A percentile compares a stretch with the other conserved stretches of the same genome.
These are phyloP conservation scores for Rhododendron griersonianum DNA, from an alignment of 148 eudicot genomes.

Conservation along the genomic window DNA sequence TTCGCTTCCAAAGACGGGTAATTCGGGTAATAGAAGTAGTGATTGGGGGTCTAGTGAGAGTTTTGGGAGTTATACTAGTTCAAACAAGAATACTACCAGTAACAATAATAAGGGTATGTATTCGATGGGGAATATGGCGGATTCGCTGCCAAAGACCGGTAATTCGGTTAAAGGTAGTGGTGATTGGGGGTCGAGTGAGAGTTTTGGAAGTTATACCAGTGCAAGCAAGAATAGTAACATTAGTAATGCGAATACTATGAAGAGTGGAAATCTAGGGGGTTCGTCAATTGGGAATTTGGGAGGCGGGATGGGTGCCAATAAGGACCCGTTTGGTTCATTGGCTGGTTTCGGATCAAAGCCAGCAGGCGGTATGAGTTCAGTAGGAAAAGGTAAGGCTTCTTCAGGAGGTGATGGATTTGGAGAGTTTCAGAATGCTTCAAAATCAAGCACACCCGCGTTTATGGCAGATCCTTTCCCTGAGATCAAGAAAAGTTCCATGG, in stretches of 20 bases:
- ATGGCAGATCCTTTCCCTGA: constrained; percentile 25
- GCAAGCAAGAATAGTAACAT: constrained; percentile 13
- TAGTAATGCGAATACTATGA: constrained; percentile 22
- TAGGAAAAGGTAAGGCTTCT: constrained; percentile 26
- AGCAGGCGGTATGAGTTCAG: constrained; percentile 33
- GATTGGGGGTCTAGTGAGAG: constrained; percentile 29
- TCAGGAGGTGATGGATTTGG: constrained; percentile 49
- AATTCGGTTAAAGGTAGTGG: constrained; percentile 6
- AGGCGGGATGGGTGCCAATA: constrained; percentile 38
- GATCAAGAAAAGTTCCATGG: constrained; percentile 18
- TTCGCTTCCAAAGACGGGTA: constrained; percentile 49
- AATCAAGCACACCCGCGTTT: constrained; percentile 27
- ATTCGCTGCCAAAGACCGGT: constrained; percentile 52
- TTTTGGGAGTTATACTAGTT: constrained; percentile 24
- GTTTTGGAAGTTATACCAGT: constrained; percentile 23
- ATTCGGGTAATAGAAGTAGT: constrained; percentile 2
- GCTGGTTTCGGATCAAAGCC: constrained; percentile 59
- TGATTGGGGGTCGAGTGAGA: constrained; percentile 28
- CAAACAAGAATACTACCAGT: constrained; percentile 5
- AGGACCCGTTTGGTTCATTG: constrained; percentile 78
- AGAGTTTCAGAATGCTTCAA: constrained; percentile 58
- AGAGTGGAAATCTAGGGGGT: constrained; percentile 41
- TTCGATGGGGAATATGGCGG: constrained; percentile 61
- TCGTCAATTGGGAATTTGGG: constrained; percentile 31
- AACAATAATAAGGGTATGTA: constrained; percentile 26